Conservation (phyloP, 129 eudicot genomes). For the Lactuca saligna region DNA sequence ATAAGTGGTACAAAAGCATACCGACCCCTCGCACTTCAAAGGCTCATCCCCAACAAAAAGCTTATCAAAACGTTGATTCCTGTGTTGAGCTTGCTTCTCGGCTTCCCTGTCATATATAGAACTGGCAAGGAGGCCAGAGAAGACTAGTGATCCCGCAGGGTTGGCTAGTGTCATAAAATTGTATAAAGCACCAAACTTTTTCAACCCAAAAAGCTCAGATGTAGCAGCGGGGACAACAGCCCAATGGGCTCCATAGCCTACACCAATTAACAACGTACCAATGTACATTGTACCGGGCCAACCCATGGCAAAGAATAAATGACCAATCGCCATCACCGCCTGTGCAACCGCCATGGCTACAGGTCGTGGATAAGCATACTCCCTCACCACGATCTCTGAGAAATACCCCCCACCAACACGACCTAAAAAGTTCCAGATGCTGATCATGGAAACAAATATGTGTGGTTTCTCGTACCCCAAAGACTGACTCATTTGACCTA, state of each 20-base stretch:
- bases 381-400: constrained; percentile 86
- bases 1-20: constrained; percentile 77
- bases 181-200: constrained; percentile 89
- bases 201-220: constrained; percentile 89
- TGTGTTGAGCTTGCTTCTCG: constrained; percentile 72
- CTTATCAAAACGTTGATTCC: constrained; percentile 21
- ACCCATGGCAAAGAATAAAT: constrained; percentile 78
- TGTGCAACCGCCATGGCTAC: constrained; percentile 88
- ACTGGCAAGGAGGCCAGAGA: constrained; percentile 84
- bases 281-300: constrained; percentile 91
- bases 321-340: constrained; percentile 82
- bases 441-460: constrained; percentile 94
- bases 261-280: constrained; percentile 87
- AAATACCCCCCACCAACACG: constrained; percentile 97
- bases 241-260: constrained; percentile 98
- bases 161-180: constrained; percentile 93
- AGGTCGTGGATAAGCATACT: constrained; percentile 87
- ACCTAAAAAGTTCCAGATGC: constrained; percentile 97
- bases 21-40: constrained; percentile 66
- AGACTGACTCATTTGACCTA: constrained; percentile 97
- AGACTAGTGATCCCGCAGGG: constrained; percentile 86
- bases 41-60: constrained; percentile 54
- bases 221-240: constrained; percentile 90
- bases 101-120: constrained; percentile 85
- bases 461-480: constrained; percentile 80